Evolutionary conservation across 768 basidiomycete genomes (phyloP).

Genomic region (Glaciozyma antarctica): DNA sequence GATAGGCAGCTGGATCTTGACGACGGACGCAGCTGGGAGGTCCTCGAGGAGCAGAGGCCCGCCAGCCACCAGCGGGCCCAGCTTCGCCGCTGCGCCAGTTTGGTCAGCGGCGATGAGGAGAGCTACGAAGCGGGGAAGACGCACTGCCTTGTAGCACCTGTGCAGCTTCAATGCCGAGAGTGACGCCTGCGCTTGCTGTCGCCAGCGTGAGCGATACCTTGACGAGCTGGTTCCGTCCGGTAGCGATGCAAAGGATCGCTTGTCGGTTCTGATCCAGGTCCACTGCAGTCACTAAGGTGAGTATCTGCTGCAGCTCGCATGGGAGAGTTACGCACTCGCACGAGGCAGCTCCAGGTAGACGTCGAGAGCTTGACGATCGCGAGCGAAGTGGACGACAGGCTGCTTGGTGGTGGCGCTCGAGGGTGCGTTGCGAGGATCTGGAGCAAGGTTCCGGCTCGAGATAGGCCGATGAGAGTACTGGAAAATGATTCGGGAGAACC

Average conservation of each 20-base stretch:
- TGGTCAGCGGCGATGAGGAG: no score
- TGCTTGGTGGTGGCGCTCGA: not conserved
- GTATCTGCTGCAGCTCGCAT: not conserved
- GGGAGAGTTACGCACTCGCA: slow-evolving; percentile 29
- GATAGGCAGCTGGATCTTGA: slow-evolving; percentile 37
- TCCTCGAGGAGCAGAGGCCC: slow-evolving; percentile 6
- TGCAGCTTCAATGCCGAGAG: not conserved
- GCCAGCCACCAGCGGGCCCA: not conserved
- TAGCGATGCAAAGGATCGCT: slow-evolving; percentile 35
- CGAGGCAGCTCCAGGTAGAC: slow-evolving; percentile 46
- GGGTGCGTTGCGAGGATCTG: slow-evolving; percentile 15
- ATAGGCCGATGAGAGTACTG: slow-evolving; percentile 46
- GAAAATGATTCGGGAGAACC: slow-evolving; percentile 55
- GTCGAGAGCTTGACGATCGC: slow-evolving; percentile 55
- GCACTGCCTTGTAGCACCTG: not conserved
- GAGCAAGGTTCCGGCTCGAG: slow-evolving; percentile 13
- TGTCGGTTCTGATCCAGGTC: slow-evolving; percentile 36
- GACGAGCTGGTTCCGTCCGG: slow-evolving; percentile 33
- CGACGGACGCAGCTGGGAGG: slow-evolving; percentile 16
- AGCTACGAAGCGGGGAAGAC: not conserved
- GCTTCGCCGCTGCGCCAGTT: not conserved
- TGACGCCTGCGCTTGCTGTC: not conserved
- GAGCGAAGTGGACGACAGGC: slow-evolving; percentile 51
- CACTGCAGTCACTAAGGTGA: not conserved
- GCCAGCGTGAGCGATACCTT: slow-evolving; percentile 14